These are phyloP conservation scores for Candida berthetii DNA, from an alignment of 805 yeast species.

Conservation along the genomic window DNA sequence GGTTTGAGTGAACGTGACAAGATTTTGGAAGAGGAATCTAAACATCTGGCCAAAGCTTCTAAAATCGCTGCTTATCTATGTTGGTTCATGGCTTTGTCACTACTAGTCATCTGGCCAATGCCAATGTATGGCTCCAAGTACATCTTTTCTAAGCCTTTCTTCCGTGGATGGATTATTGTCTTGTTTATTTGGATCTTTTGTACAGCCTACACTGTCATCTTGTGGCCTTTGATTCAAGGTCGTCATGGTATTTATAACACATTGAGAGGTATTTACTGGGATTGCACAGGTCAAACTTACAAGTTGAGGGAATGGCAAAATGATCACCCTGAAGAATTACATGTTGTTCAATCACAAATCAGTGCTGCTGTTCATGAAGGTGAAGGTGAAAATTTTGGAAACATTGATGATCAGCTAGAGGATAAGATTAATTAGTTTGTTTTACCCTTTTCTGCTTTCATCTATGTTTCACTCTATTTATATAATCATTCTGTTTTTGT, in stretches of 20 bases:
- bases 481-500: too few relatives aligned
- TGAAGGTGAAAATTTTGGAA: constrained; percentile 8
- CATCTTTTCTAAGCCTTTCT: constrained; percentile 67
- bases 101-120: constrained; percentile 85
- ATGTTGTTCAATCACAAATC: constrained; percentile 65
- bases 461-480: too few relatives aligned
- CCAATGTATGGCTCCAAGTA: constrained; percentile 86
- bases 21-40: constrained; percentile 42
- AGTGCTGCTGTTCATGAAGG: constrained; percentile 29
- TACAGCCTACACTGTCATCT: constrained; percentile 53
- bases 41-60: constrained; percentile 46
- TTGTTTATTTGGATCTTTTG: constrained; percentile 77
- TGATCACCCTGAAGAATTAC: constrained; percentile 66
- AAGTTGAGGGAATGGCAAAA: constrained; percentile 75
- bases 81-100: constrained; percentile 50
- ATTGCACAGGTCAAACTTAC: constrained; percentile 64
- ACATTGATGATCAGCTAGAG: constrained; percentile 12
- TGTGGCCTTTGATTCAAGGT: constrained; percentile 74
- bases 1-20: constrained; percentile 17
- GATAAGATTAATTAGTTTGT: not conserved
- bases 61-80: constrained; percentile 58
- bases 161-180: constrained; percentile 87
- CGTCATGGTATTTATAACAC: constrained; percentile 59
- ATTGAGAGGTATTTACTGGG: constrained; percentile 81
- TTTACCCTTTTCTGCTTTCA: too few relatives aligned